Conservation (phyloP, 163 green algal species). For the Coccomyxa subellipsoidea region DNA sequence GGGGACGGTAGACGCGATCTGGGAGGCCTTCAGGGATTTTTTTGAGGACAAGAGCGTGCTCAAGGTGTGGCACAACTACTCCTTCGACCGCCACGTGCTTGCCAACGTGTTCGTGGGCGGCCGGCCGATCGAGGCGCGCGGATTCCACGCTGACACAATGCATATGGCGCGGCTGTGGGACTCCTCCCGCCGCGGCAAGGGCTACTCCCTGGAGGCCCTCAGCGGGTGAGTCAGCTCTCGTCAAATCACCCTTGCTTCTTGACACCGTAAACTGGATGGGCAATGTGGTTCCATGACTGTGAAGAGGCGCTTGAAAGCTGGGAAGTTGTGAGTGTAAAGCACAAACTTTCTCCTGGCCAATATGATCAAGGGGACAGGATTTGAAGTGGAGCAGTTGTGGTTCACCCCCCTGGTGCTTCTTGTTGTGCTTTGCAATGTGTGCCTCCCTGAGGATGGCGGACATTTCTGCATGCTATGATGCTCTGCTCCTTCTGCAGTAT, state of each 20-base stretch:
- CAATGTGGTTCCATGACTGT: no score
- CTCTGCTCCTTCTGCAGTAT: no score
- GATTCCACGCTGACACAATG: conserved; percentile 95
- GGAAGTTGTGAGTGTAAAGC: no score
- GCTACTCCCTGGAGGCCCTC: conserved; percentile 75
- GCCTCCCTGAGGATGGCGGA: neutral
- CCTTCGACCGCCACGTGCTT: conserved; percentile 93
- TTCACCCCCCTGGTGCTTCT: no score
- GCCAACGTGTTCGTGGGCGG: conserved; percentile 22
- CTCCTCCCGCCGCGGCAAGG: conserved; percentile 54
- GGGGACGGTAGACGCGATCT: conserved; percentile 38
- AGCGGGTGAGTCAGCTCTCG: conserved; percentile 24
- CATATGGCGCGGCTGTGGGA: conserved; percentile 98
- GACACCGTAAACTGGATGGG: no score
- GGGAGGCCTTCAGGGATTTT: conserved; percentile 64
- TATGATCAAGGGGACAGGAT: no score
- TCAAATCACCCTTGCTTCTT: neutral
- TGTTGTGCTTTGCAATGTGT: neutral
- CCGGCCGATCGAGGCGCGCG: conserved; percentile 46
- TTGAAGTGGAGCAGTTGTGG: no score
- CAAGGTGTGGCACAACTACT: conserved; percentile 98
- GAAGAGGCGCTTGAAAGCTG: no score
- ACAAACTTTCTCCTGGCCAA: no score
- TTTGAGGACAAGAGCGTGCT: conserved; percentile 56
- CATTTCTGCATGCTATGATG: neutral